Base-by-base conservation (phyloP, 768 basidiomycete species). In the Hydnomerulius pinastri region DNA sequence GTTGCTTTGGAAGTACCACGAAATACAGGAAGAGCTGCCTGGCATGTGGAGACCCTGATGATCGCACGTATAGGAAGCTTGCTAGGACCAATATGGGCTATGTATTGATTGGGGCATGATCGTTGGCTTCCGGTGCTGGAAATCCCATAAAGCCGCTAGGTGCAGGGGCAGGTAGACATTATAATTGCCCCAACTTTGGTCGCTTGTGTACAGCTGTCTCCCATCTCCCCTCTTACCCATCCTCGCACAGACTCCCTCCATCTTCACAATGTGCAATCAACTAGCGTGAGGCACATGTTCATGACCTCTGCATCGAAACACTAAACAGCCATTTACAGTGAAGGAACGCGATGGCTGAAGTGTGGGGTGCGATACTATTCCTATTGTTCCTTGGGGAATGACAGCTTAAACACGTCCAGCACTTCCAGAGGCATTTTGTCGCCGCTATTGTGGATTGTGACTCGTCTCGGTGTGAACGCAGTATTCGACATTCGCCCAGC, bases 401-500 rank as follows among this genome's bases (percentile, higher is more conserved):
- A 29, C 54, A 10, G 27, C 54, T 63, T 28, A 67, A 43, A 43
- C 23, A 28, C 12, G 9, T 13, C 54, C 53, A 90, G 88, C 88
- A 90, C 65, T 90, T 90, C 63, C 88, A 90, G 68, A 82, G 87
- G 45, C 87, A 88, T 55, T 66, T 83, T 32, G 77, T 90, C 51
- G 73, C 83, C 43, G 87, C 86, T 44, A 86, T 90, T 68, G 73
- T 84, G 68, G 88, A 90, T 64, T 90, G 88, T 71, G 81, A 82
- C 64, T 82, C 80, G 9, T 60, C 62, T 29, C 76, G 71, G 29
- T 90, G 88, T 70, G 80, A 84, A 64, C 76, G 77, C 57, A 88
- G 86, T 60, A 75, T 77, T 48, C 72, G 70, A 56, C 88, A 90
- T 62, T 76, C 79, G 12, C 77, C 66, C 47, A 66, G 65, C 40